Base-by-base conservation (phyloP, 2,329 filamentous ascomycete species). In the Fusarium nodosum region DNA sequence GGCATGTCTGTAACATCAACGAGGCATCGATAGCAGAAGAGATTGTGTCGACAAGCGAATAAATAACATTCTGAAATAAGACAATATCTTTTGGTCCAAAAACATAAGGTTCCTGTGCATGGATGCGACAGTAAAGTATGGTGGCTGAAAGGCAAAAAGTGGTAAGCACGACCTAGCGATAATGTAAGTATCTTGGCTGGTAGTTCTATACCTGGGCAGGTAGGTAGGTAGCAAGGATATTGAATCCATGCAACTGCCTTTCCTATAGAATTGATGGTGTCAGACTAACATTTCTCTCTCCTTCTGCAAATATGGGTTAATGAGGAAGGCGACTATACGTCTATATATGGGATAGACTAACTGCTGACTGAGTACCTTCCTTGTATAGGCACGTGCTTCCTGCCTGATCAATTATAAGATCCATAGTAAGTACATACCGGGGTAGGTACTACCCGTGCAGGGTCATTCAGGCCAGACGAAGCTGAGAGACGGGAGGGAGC, bases 1-100 rank as follows among this genome's bases (percentile, higher is more conserved):
- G 52, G 47, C 63, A 67, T 69, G 72, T 48, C 63, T 60, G 66
- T 54, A 59, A 52, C 56, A 31, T 66, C 56, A 59, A 58, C 24
- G 24, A 52, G 24, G 33, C 13, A 30, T 52, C 10, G 24, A 52
- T 18, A 18, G 24, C 24, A 16, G 20, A 52, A 28, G 16, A 41
- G 24, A 28, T 26, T 30, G 48, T 39, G 34, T 52, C 34, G 48
- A 52, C 24, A 39, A 20, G n/a, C 24, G 30, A 33, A 22, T 30
- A 48, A 48, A 63, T 30, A 28, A 30, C 18, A 52, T 28, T 39
- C 24, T 22, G 24, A 16, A 51, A 36, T 52, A 41, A 52, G 48
- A 41, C 13, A 18, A 13, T 22, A 26, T 36, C 10, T 18, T 22
- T 18, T 22, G 34, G 5, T 41, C n/a, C 24, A 38, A n/a, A n/a